Conservation (phyloP, 306 rosid species). For the Sicyos edulis region DNA sequence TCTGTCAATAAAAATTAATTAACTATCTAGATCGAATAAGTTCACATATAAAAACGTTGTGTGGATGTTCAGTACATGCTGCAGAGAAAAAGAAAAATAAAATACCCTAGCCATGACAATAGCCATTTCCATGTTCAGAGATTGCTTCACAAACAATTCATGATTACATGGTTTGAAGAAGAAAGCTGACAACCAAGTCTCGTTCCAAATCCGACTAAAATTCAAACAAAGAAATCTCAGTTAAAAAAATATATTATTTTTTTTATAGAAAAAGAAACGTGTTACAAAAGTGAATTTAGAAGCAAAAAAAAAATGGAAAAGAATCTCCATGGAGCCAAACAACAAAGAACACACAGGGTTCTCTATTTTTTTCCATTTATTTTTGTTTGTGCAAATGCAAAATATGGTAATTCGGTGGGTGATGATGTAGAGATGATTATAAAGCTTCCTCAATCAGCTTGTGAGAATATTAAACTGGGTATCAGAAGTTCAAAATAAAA, state of each 20-base stretch:
- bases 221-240: constrained; percentile 19
- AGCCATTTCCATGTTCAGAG: constrained; percentile 98
- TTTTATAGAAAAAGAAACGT: neutral
- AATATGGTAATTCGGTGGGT: neutral
- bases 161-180: constrained; percentile 96
- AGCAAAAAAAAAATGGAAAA: neutral
- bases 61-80: constrained; percentile 5
- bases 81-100: constrained; percentile 19
- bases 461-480: neutral
- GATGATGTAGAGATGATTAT: neutral
- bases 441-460: neutral
- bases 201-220: constrained; percentile 93
- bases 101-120: constrained; percentile 96
- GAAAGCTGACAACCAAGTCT: constrained; percentile 92
- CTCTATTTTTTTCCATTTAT: neutral
- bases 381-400: neutral
- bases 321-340: neutral
- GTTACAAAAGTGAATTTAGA: neutral
- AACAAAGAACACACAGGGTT: neutral
- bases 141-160: constrained; percentile 96
- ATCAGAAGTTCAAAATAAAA: constrained; percentile 2
- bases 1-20: constrained; percentile 35
- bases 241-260: neutral
- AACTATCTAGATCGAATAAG: constrained; percentile 9
- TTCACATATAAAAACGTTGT: constrained; percentile 4